Evolutionary conservation across 2,329 filamentous ascomycete species (phyloP).

Genomic region (Fusarium nematophilum): DNA sequence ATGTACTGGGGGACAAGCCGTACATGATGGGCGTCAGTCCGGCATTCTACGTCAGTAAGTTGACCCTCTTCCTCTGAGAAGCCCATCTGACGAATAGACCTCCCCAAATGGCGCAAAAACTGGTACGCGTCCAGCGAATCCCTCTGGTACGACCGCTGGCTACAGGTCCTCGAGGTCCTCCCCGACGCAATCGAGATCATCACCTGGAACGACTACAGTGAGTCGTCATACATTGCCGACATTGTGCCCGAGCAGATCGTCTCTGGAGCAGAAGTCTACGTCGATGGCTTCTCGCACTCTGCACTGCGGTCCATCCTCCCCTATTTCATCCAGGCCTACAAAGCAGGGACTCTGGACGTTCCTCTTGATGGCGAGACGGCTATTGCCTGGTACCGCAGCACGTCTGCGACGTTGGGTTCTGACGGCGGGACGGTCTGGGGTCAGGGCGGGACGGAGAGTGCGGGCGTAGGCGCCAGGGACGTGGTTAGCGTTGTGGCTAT

Average conservation of each 20-base stretch:
- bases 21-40: constrained; percentile 68
- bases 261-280: constrained; percentile 60
- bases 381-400: constrained; percentile 50
- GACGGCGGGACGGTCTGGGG: constrained; percentile 49
- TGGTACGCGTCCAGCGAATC: constrained; percentile 73
- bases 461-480: constrained; percentile 40
- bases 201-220: constrained; percentile 67
- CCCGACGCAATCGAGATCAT: constrained; percentile 60
- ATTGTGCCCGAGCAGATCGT: constrained; percentile 56
- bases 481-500: constrained; percentile 50
- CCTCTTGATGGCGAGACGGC: constrained; percentile 44
- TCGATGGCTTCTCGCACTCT: constrained; percentile 60
- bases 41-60: constrained; percentile 67
- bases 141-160: constrained; percentile 71
- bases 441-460: constrained; percentile 39
- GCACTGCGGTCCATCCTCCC: constrained; percentile 61
- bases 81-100: constrained; percentile 43
- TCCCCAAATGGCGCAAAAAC: constrained; percentile 67
- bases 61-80: neutral
- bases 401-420: constrained; percentile 39
- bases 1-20: constrained; percentile 48
- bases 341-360: constrained; percentile 49
- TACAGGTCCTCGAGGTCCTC: constrained; percentile 58
- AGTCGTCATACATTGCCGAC: constrained; percentile 64
- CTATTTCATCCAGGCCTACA: constrained; percentile 62